Evolutionary conservation across 257 asterid genomes (phyloP).

Genomic region (Echites panduratus): DNA sequence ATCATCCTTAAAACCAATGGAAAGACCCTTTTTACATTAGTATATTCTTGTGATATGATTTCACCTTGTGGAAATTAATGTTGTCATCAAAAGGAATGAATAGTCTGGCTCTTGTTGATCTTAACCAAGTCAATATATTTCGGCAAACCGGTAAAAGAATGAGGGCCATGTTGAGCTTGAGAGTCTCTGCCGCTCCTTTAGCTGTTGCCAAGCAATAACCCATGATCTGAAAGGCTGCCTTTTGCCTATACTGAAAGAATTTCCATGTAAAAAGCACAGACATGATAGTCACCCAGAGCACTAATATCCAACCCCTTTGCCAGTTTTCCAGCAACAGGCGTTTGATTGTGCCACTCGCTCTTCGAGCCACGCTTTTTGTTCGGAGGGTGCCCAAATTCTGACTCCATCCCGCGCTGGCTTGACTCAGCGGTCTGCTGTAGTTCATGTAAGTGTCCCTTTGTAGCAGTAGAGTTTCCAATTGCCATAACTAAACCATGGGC

Average conservation of each 20-base stretch:
- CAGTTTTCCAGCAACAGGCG: slow-evolving; percentile 53
- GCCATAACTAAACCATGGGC: slow-evolving; percentile 66
- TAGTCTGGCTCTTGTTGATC: slow-evolving; percentile 65
- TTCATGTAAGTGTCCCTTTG: slow-evolving; percentile 79
- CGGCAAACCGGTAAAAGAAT: slow-evolving; percentile 84
- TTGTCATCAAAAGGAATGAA: slow-evolving; percentile 78
- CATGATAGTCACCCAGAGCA: slow-evolving; percentile 60
- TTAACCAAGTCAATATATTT: slow-evolving; percentile 55
- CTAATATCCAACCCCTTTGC: slow-evolving; percentile 69
- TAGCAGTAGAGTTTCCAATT: slow-evolving; percentile 74
- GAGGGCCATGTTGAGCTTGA: slow-evolving; percentile 91
- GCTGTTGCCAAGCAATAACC: slow-evolving; percentile 82
- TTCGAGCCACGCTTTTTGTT: slow-evolving; percentile 25
- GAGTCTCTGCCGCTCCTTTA: slow-evolving; percentile 93
- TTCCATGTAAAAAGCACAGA: slow-evolving; percentile 77
- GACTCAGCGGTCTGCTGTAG: slow-evolving; percentile 78
- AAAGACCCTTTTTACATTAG: not conserved
- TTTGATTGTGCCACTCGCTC: slow-evolving; percentile 21
- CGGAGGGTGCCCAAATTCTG: slow-evolving; percentile 36
- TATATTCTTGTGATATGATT: not conserved
- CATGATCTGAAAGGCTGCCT: slow-evolving; percentile 62
- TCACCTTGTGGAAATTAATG: slow-evolving; percentile 75
- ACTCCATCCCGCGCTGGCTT: slow-evolving; percentile 65
- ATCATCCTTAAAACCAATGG: not conserved
- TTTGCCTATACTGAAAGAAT: slow-evolving; percentile 52